phyloP scores from a whole-genome alignment of 495 filamentous ascomycete genomes.

The Darksidea phi region DNA sequence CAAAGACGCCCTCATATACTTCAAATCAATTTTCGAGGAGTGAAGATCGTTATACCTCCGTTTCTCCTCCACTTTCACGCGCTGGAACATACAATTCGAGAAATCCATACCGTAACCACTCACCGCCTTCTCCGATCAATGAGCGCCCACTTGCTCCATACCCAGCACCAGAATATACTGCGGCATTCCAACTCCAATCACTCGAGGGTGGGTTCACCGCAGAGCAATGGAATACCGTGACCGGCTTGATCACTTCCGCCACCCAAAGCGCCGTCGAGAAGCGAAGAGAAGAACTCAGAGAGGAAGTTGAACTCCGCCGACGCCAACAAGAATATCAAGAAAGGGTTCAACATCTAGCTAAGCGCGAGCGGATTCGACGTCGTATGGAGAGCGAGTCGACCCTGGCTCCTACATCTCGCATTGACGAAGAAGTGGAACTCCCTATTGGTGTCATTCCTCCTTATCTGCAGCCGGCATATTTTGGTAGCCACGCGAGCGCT shows the following conservation, averaged over 20 bases:
- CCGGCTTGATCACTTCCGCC: conserved; percentile 10
- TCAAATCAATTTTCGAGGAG: background rate
- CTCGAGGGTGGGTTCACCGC: conserved; percentile 14
- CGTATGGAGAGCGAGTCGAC: conserved; percentile 6
- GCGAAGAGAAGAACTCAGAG: conserved; percentile 13
- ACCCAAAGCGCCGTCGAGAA: conserved; percentile 7
- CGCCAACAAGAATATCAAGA: conserved; percentile 16
- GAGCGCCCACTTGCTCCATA: conserved; percentile 3
- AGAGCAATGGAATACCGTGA: conserved; percentile 17
- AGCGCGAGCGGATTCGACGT: conserved; percentile 3
- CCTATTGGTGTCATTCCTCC: conserved; percentile 1
- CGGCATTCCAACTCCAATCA: background rate
- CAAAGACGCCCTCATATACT: background rate
- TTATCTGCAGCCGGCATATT: conserved; percentile 5
- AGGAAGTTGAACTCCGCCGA: conserved; percentile 10
- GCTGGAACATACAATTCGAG: conserved; percentile 4
- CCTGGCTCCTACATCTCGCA: background rate
- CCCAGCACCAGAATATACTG: background rate
- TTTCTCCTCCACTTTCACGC: conserved; percentile 7
- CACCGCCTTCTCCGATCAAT: conserved; percentile 7
- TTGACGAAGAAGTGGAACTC: background rate
- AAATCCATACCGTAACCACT: conserved; percentile 11
- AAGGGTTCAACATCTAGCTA: background rate
- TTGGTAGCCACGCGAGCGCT: conserved; percentile 12
- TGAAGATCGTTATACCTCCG: background rate